Percentiles rank a stretch among this genome's conserved stretches.
Evolutionary conservation across 768 basidiomycete genomes (phyloP).

Genomic region (Austroboletus eburneus): DNA sequence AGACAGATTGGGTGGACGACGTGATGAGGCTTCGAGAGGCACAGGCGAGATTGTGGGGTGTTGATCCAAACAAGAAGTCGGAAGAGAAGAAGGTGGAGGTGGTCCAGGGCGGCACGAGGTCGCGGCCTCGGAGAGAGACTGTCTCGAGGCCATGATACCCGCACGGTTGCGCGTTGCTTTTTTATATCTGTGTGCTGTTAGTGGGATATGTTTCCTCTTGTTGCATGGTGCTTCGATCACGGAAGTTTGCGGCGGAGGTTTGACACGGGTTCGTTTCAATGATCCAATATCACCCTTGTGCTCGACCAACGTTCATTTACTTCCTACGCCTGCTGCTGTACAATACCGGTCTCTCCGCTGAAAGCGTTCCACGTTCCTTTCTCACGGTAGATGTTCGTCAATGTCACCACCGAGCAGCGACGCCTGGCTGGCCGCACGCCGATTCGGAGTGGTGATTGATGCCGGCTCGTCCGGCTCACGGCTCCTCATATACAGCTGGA

Average conservation of each 20-base stretch:
- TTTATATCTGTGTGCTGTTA: too few relatives aligned
- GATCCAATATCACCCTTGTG: too few relatives aligned
- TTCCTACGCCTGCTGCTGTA: too few relatives aligned
- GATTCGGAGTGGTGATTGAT: conserved; percentile 94
- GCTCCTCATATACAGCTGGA: conserved; percentile 96
- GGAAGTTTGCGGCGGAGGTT: too few relatives aligned
- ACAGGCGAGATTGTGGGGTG: conserved; percentile 36
- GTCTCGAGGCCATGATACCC: conserved; percentile 15
- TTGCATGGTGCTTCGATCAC: too few relatives aligned
- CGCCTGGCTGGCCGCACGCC: conserved; percentile 73
- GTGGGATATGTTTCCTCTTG: too few relatives aligned
- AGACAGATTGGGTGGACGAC: conserved; percentile 70
- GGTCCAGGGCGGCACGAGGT: conserved; percentile 26
- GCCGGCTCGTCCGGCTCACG: conserved; percentile 97
- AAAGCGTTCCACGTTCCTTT: conserved; percentile 20
- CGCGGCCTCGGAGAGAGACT: conserved; percentile 24
- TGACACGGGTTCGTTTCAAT: too few relatives aligned
- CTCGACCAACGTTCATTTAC: too few relatives aligned
- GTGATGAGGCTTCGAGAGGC: conserved; percentile 40
- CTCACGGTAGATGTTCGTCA: conserved; percentile 25
- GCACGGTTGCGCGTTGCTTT: too few relatives aligned
- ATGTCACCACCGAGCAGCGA: conserved; percentile 79
- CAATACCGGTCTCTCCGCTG: too few relatives aligned
- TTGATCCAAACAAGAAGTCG: conserved; percentile 26
- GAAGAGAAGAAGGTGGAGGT: conserved; percentile 4